phyloP scores from a whole-genome alignment of 768 basidiomycete genomes.

The Kwoniella dejecticola region DNA sequence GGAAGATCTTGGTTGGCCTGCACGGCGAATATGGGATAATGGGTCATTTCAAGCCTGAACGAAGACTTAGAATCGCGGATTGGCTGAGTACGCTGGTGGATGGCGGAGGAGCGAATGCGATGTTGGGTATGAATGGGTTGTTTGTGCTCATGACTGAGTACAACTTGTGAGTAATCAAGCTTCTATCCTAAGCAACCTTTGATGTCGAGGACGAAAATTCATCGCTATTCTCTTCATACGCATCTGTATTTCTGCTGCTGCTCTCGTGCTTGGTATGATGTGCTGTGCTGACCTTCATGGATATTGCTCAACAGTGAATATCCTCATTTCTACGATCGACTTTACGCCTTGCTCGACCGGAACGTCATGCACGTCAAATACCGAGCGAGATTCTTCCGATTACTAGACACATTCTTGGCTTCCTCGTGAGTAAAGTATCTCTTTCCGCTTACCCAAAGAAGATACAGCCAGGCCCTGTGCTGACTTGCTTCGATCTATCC shows the following conservation, averaged over 20 bases:
- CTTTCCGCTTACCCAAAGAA: not conserved
- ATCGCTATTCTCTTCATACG: too few relatives aligned
- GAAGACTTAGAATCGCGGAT: conserved; percentile 52
- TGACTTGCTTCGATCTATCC: too few relatives aligned
- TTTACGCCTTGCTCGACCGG: conserved; percentile 85
- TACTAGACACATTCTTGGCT: conserved; percentile 84
- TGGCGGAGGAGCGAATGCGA: conserved; percentile 75
- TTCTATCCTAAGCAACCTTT: conserved; percentile 2
- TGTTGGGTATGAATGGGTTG: conserved; percentile 86
- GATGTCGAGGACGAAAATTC: too few relatives aligned
- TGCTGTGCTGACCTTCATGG: too few relatives aligned
- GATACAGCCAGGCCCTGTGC: too few relatives aligned
- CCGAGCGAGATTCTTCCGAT: conserved; percentile 89
- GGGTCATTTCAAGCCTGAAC: conserved; percentile 39
- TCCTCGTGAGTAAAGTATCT: conserved; percentile 78
- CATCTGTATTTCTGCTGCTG: too few relatives aligned
- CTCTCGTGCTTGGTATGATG: too few relatives aligned
- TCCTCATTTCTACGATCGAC: conserved; percentile 87
- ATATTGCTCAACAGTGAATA: conserved; percentile 82
- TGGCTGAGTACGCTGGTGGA: conserved; percentile 51
- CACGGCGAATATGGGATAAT: conserved; percentile 48
- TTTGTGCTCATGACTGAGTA: conserved; percentile 89
- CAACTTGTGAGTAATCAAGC: conserved; percentile 69
- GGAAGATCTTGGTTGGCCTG: conserved; percentile 53
- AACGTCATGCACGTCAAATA: conserved; percentile 89